Evolutionary conservation across 75 land plant species (phyloP).

Genomic region (Cupressus sempervirens): DNA sequence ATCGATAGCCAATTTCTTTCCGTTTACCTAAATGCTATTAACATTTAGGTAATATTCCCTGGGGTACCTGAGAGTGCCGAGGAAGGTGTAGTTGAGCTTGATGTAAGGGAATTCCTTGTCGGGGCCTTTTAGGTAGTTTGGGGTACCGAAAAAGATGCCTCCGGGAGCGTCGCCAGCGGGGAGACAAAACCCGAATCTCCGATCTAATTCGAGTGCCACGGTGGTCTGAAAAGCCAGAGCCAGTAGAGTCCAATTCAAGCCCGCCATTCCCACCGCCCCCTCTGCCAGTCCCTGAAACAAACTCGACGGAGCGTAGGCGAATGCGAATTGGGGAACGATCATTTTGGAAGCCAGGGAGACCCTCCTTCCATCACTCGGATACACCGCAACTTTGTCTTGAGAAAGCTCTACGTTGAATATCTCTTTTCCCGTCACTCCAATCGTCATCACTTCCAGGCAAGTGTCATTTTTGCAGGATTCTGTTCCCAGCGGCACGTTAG

Average conservation of each 20-base stretch:
- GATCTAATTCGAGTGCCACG: background rate
- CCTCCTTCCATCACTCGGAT: background rate
- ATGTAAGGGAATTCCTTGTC: slow-evolving; percentile 2
- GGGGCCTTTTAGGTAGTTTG: background rate
- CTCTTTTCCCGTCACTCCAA: background rate
- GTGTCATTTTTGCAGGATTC: background rate
- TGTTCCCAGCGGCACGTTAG: background rate
- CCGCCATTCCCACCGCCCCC: background rate
- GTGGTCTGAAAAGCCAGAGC: background rate
- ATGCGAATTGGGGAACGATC: background rate
- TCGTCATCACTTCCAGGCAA: background rate
- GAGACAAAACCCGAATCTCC: slow-evolving; percentile 6
- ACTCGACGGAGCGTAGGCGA: slow-evolving; percentile 1
- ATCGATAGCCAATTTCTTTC: slow-evolving; percentile 6
- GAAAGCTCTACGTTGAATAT: background rate
- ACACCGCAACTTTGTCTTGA: background rate
- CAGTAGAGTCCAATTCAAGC: slow-evolving; percentile 1
- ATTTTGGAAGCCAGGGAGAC: background rate
- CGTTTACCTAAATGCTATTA: slow-evolving; percentile 19
- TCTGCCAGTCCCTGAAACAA: background rate
- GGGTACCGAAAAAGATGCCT: slow-evolving; percentile 1
- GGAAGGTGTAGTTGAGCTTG: slow-evolving; percentile 8
- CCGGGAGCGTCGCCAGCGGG: background rate
- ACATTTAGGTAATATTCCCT: slow-evolving; percentile 21
- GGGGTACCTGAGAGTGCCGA: background rate